A percentile compares a stretch with the other conserved stretches of the same genome.
phyloP scores from a whole-genome alignment of 2,329 filamentous ascomycete genomes.

The Alternaria sp. region DNA sequence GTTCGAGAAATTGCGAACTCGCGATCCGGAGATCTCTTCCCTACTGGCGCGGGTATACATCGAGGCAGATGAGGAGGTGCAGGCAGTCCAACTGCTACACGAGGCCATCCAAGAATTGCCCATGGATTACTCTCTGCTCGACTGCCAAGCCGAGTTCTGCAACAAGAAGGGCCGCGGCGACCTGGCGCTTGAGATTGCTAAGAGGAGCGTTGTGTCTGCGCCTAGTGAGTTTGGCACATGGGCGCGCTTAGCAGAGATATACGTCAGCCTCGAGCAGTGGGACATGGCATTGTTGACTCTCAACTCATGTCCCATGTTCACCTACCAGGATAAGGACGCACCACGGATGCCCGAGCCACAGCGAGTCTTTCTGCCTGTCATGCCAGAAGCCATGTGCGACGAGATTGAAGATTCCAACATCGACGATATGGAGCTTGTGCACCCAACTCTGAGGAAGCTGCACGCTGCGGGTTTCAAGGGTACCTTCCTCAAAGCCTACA shows the following conservation, averaged over 20 bases:
- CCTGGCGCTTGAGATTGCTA: slow-evolving; percentile 90
- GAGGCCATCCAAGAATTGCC: slow-evolving; percentile 88
- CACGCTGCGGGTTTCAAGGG: slow-evolving; percentile 91
- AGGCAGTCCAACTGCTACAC: slow-evolving; percentile 86
- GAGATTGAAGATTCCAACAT: slow-evolving; percentile 91
- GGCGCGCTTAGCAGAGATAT: slow-evolving; percentile 91
- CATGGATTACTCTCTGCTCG: slow-evolving; percentile 97
- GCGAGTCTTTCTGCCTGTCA: slow-evolving; percentile 83
- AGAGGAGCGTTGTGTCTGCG: slow-evolving; percentile 91
- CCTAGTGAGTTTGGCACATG: slow-evolving; percentile 98
- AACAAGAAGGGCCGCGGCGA: slow-evolving; percentile 85
- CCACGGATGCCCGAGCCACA: slow-evolving; percentile 93
- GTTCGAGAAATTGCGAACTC: slow-evolving; percentile 91
- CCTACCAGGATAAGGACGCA: slow-evolving; percentile 97
- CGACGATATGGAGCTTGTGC: slow-evolving; percentile 82
- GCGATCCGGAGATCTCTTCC: slow-evolving; percentile 93
- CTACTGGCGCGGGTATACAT: slow-evolving; percentile 89
- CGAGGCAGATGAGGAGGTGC: slow-evolving; percentile 96
- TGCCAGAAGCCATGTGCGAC: slow-evolving; percentile 88
- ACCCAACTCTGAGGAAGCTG: slow-evolving; percentile 83
- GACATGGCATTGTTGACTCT: slow-evolving; percentile 92
- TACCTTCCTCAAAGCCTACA: slow-evolving; percentile 94
- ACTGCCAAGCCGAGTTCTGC: slow-evolving; percentile 91
- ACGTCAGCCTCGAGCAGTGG: slow-evolving; percentile 94
- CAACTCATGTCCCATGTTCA: slow-evolving; percentile 99